Percentiles rank a stretch among this genome's conserved stretches.
Evolutionary conservation across 1,139 yeast genomes (phyloP).

Genomic region (Suhomyces choctaworum): DNA sequence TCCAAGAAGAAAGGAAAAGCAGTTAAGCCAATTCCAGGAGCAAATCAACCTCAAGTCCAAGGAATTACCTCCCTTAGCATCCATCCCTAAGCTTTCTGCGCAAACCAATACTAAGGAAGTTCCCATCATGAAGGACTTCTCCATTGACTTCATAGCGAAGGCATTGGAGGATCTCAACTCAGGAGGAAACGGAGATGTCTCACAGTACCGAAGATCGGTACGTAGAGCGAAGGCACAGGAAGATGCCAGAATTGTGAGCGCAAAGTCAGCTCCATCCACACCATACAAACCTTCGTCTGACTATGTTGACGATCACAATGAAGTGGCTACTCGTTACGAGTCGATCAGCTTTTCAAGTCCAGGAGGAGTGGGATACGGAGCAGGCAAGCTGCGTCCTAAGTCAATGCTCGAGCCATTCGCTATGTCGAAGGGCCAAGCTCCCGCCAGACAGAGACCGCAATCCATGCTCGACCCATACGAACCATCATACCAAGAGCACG

Average conservation of each 20-base stretch:
- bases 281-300: constrained; percentile 31
- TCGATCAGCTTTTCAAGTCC: constrained; percentile 31
- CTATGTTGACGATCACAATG: constrained; percentile 37
- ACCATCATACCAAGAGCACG: constrained; percentile 9
- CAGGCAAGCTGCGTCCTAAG: constrained; percentile 34
- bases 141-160: constrained; percentile 53
- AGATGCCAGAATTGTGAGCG: constrained; percentile 12
- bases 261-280: constrained; percentile 20
- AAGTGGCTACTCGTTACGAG: constrained; percentile 43
- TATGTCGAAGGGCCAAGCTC: not conserved
- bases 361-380: constrained; percentile 2
- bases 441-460: constrained; percentile 34
- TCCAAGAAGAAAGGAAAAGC: constrained; percentile 45
- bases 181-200: constrained; percentile 63
- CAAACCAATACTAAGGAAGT: constrained; percentile 20
- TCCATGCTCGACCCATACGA: constrained; percentile 34
- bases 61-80: constrained; percentile 25
- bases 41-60: constrained; percentile 40
- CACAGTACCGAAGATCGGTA: constrained; percentile 42
- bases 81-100: constrained; percentile 10
- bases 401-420: constrained; percentile 34
- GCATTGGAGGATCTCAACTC: constrained; percentile 65
- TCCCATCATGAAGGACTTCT: constrained; percentile 46
- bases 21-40: constrained; percentile 40
- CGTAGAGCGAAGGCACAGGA: constrained; percentile 25